Evolutionary conservation across 2,329 filamentous ascomycete species (phyloP), one percentile per base, ranked within the genome.

Genomic region (Colletotrichum liriopes): DNA sequence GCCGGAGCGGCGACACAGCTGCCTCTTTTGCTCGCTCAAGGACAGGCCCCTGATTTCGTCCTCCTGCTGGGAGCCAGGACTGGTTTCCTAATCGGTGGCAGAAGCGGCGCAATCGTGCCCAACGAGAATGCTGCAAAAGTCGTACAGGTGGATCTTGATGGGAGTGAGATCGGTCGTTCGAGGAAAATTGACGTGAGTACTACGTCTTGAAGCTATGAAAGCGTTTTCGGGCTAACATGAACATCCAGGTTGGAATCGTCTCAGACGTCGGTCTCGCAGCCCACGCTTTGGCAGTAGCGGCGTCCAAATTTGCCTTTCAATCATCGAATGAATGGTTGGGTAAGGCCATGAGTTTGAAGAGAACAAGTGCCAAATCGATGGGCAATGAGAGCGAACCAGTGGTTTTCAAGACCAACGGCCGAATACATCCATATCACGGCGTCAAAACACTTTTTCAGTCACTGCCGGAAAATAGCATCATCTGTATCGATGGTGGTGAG

Each of bases 401-500:
- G 1, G 55, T 68, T 39, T 2, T 63, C n/a, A 12, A 47, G 2
- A 49, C 47, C 5, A 68, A 68, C 14, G 62, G 63, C 7, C 49
- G 65, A 3, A 1, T 68, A 2, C 65, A 68, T 20, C 65, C 65
- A 16, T 68, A 68, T 29, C 65, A 68, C 3, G 65, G 59, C 11
- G 51, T 68, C 3, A 68, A 37, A 29, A 37, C 39, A 6, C 26
- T 64, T 7, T 68, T 68, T 1, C 29, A 51, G 29, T 49, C 65
- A 0, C 59, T 64, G 4, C 65, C 65, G 14, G 59, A 55, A 47
- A 59, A 43, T 23, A 68, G 65, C 18, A 41, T 68, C 12, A 18
- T 68, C 9, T 68, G 59, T 16, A 55, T 68, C 2, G 65, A 68
- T 23, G 65, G 65, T 3, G 65, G 65, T 16, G 65, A 68, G 49